Conservation (phyloP, 2,329 filamentous ascomycete genomes). For the Claviceps lovelessii region DNA sequence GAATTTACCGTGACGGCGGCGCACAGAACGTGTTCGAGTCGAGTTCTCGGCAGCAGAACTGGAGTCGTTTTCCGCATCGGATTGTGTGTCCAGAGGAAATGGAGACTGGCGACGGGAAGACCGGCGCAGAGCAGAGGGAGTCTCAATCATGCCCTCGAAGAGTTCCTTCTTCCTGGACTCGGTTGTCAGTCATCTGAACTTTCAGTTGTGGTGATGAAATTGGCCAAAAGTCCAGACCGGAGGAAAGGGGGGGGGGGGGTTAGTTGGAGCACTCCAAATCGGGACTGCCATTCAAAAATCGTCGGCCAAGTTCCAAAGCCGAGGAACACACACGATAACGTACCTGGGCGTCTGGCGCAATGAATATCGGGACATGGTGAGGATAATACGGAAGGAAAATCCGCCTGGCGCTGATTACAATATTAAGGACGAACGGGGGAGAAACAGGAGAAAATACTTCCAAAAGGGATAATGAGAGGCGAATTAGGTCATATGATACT, state of each 20-base stretch:
- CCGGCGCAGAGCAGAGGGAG: constrained; percentile 27
- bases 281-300: background rate
- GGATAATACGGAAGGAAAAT: background rate
- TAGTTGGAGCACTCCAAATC: background rate
- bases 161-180: constrained; percentile 42
- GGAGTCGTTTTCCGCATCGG: constrained; percentile 36
- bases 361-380: constrained; percentile 16
- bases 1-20: constrained; percentile 36
- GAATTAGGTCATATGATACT: background rate
- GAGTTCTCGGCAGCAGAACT: constrained; percentile 31
- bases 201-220: background rate
- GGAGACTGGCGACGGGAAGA: constrained; percentile 37
- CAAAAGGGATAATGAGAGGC: background rate
- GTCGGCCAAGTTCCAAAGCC: background rate
- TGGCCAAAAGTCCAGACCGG: background rate
- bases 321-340: background rate
- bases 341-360: constrained; percentile 19
- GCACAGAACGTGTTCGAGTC: constrained; percentile 21
- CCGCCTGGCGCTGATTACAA: background rate
- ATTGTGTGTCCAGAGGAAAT: constrained; percentile 25
- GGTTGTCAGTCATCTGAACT: constrained; percentile 1
- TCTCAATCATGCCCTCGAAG: constrained; percentile 47
- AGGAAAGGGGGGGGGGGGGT: too few species aligned
- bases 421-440: background rate
- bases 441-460: background rate